Evolutionary conservation across 306 rosid genomes (phyloP), one percentile per base, ranked within the genome.

Genomic region (Casuarina cunninghamiana): DNA sequence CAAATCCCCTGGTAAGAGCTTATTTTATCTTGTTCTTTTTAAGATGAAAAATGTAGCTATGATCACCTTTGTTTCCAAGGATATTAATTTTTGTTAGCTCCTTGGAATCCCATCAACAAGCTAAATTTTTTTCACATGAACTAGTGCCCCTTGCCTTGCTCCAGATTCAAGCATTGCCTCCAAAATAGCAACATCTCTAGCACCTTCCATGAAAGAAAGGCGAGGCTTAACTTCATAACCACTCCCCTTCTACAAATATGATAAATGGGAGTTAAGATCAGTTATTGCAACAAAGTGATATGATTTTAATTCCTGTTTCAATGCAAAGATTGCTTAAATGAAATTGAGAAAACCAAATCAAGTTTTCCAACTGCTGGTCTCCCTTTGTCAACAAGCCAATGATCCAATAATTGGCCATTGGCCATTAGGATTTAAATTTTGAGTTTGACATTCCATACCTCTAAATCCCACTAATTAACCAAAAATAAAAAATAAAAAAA

Each of bases 101-200:
- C 26, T 21, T 21, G 75, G 70, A 70, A 66, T 72, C 74, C 78
- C 57, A 71, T 46, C 74, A 17, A 60, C 67, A 75, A 69, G 78
- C 89, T 82, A 94, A 84, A 90, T 92, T 74, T 80, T 89, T 61
- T 90, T 94, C 72, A 94, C 96, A 2, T 72, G 82, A 83, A 90
- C 93, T 61, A 79, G 82, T 46, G 89, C 92, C 10, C 98, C 97
- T 69, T 89, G 79, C 84, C 74, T 89, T 41, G 86, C 35, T 82
- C 98, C 97, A 0, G 98, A 94, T 72, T 92, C 98, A 81, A 92
- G 92, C 97, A 92, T 92, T 74, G 98, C 98, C 80, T 87, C 97
- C 38, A 92, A 87, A 76, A 94, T 86, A 42, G 97, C 97, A 80
- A 94, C 97, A 78, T 94, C 97, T 83, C 95, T 88, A 19, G 97